These are phyloP conservation scores for Brassica incana DNA, from an alignment of 345 rosid species.

Conservation along the genomic window DNA sequence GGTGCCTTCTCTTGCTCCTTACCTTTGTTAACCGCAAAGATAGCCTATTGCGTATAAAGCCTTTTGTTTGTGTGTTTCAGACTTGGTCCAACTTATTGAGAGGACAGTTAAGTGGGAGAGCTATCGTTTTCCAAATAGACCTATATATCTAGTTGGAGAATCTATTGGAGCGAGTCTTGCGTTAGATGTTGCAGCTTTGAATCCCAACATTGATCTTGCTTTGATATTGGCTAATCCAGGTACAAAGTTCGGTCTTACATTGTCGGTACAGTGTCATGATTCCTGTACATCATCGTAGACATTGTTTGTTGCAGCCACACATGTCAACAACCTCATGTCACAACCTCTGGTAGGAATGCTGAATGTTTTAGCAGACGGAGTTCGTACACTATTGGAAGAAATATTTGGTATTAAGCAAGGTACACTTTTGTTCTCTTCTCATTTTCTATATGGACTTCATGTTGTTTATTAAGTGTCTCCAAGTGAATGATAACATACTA, in stretches of 20 bases:
- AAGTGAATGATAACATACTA: background rate
- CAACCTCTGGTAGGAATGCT: slow-evolving; percentile 43
- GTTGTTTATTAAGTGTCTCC: background rate
- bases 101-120: slow-evolving; percentile 44
- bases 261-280: background rate
- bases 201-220: slow-evolving; percentile 50
- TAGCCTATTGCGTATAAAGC: background rate
- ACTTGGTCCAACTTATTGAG: slow-evolving; percentile 53
- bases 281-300: background rate
- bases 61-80: slow-evolving; percentile 30
- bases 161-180: slow-evolving; percentile 66
- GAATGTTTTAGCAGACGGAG: slow-evolving; percentile 42
- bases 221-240: slow-evolving; percentile 63
- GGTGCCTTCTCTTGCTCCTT: slow-evolving; percentile 35
- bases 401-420: background rate
- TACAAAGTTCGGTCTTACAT: slow-evolving; percentile 8
- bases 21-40: background rate
- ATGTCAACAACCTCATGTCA: slow-evolving; percentile 45
- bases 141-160: slow-evolving; percentile 63
- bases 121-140: slow-evolving; percentile 45
- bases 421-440: slow-evolving; percentile 2
- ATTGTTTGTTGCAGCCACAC: slow-evolving; percentile 42
- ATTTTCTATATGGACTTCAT: background rate
- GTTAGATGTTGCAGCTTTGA: slow-evolving; percentile 56
- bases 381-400: slow-evolving; percentile 36